phyloP scores from a whole-genome alignment of 257 asterid species.

The Lycium ferocissimum region DNA sequence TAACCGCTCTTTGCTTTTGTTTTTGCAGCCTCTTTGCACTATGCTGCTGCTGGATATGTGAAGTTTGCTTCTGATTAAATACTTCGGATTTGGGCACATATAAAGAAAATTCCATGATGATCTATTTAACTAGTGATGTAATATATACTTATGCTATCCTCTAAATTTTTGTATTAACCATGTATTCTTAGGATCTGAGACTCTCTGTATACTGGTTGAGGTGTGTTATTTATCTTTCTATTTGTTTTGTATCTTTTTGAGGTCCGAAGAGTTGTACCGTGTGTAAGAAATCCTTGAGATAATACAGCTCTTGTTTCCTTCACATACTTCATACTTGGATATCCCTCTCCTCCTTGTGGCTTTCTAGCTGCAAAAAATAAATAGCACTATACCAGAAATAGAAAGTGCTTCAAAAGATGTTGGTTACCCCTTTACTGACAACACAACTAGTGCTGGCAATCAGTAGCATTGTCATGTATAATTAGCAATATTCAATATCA shows the following conservation, averaged over 20 bases:
- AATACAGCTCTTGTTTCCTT: background rate
- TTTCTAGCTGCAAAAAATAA: background rate
- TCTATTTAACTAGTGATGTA: slow-evolving; percentile 21
- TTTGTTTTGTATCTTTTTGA: background rate
- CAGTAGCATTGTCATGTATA: background rate
- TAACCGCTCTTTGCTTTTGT: background rate
- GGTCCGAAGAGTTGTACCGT: background rate
- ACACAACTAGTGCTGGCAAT: background rate
- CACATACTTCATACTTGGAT: background rate
- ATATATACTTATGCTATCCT: background rate
- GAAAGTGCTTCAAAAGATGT: background rate
- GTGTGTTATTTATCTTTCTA: background rate
- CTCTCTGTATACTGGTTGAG: background rate
- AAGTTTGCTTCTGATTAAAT: slow-evolving; percentile 46
- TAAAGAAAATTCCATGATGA: background rate
- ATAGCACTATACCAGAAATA: background rate
- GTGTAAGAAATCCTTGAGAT: background rate
- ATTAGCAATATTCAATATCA: too few relatives aligned
- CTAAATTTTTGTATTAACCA: background rate
- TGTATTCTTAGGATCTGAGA: background rate
- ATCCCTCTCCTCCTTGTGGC: background rate
- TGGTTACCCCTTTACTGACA: too few relatives aligned
- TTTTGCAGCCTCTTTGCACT: slow-evolving; percentile 67
- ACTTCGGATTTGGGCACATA: background rate
- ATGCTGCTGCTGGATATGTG: slow-evolving; percentile 86